These are phyloP conservation scores for Fusarium avenaceum DNA, from an alignment of 2,329 filamentous ascomycete species.

Conservation along the genomic window DNA sequence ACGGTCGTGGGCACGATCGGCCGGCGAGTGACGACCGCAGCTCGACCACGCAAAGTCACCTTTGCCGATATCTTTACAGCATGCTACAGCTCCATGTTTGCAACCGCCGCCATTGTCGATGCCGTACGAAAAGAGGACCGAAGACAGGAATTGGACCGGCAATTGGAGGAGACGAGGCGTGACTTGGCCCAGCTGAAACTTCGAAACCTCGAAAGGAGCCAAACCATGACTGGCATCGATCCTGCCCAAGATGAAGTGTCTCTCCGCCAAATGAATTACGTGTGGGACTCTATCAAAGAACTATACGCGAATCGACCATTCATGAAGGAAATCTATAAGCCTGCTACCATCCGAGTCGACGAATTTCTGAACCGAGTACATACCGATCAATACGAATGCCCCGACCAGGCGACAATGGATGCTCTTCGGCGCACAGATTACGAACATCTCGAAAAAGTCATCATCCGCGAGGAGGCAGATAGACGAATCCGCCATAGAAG, in stretches of 20 bases:
- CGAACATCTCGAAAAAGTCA: constrained; percentile 50
- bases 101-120: constrained; percentile 74
- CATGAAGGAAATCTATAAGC: constrained; percentile 55
- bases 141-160: constrained; percentile 71
- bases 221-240: constrained; percentile 23
- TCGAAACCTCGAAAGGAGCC: constrained; percentile 44
- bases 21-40: constrained; percentile 64
- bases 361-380: constrained; percentile 49
- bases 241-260: constrained; percentile 37
- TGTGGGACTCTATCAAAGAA: constrained; percentile 52
- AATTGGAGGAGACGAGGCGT: constrained; percentile 68
- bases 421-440: constrained; percentile 48
- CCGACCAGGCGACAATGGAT: constrained; percentile 41
- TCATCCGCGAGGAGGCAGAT: constrained; percentile 50
- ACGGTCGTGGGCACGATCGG: constrained; percentile 63
- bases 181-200: constrained; percentile 59
- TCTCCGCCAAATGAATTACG: constrained; percentile 50
- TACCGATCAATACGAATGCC: constrained; percentile 49
- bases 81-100: constrained; percentile 76
- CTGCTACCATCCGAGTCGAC: constrained; percentile 48
- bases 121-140: constrained; percentile 69
- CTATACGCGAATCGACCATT: constrained; percentile 52
- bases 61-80: constrained; percentile 72
- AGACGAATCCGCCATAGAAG: constrained; percentile 36
- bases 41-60: constrained; percentile 63